Percentiles rank a stretch among this genome's conserved stretches.
Evolutionary conservation across 75 land plant genomes (phyloP).

Genomic region (Gnetum montanum): DNA sequence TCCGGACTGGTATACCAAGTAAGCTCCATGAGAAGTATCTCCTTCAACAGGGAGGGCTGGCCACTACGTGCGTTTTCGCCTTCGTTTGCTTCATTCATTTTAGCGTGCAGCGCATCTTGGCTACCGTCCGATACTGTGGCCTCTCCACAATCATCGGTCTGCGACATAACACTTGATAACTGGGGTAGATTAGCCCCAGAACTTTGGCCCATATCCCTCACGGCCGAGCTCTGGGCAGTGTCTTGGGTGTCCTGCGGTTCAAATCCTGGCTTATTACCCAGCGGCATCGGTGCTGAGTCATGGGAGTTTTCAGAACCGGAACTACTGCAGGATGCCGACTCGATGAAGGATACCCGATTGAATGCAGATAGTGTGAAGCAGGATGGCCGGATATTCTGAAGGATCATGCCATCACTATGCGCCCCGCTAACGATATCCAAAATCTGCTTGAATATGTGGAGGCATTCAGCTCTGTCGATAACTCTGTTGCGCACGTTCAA

Average conservation of each 20-base stretch:
- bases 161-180: not conserved
- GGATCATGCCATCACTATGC: slow-evolving; percentile 77
- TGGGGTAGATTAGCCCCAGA: too few relatives aligned
- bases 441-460: slow-evolving; percentile 88
- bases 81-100: not conserved
- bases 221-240: not conserved
- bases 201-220: not conserved
- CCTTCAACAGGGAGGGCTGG: slow-evolving; percentile 56
- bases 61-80: slow-evolving; percentile 17
- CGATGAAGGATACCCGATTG: slow-evolving; percentile 77
- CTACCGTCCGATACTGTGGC: slow-evolving; percentile 1
- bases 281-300: slow-evolving; percentile 12
- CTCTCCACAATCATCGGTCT: slow-evolving; percentile 6
- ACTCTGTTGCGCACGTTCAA: slow-evolving; percentile 49
- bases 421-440: slow-evolving; percentile 82
- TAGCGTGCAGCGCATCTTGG: slow-evolving; percentile 10
- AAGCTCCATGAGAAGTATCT: slow-evolving; percentile 64
- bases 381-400: slow-evolving; percentile 85
- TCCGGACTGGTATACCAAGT: slow-evolving; percentile 96
- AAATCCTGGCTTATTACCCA: not conserved
- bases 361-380: slow-evolving; percentile 83
- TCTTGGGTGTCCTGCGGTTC: not conserved
- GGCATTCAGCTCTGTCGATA: slow-evolving; percentile 56
- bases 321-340: slow-evolving; percentile 68
- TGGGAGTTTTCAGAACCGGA: slow-evolving; percentile 63